A percentile compares a stretch with the other conserved stretches of the same genome.
Evolutionary conservation across 169 alveolate genomes (phyloP).

Genomic region (Eimeria zaria): DNA sequence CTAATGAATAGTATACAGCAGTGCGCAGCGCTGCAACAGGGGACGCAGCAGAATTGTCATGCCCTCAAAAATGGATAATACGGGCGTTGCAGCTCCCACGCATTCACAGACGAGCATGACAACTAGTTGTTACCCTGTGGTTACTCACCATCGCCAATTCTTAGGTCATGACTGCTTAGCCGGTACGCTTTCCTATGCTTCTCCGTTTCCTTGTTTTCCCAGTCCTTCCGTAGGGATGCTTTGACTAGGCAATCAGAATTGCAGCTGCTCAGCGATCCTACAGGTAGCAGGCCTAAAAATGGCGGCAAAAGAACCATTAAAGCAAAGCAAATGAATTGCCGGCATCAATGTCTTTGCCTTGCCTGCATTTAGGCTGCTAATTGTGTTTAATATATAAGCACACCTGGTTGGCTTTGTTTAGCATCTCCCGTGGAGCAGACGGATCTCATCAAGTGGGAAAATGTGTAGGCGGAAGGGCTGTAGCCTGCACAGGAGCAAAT

Average conservation of each 20-base stretch:
- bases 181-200: slow-evolving; percentile 26
- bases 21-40: slow-evolving; percentile 59
- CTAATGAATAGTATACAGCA: not conserved
- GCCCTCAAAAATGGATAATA: not conserved
- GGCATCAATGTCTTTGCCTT: not conserved
- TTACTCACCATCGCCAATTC: slow-evolving; percentile 53
- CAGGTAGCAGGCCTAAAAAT: slow-evolving; percentile 46
- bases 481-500: not conserved
- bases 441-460: slow-evolving; percentile 35
- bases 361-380: not conserved
- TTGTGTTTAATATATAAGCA: not conserved
- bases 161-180: not conserved
- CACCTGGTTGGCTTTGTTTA: slow-evolving; percentile 3
- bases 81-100: not conserved
- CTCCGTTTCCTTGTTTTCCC: slow-evolving; percentile 22
- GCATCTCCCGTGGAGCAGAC: slow-evolving; percentile 14
- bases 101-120: not conserved
- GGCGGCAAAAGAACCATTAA: not conserved
- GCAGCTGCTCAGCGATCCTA: slow-evolving; percentile 6
- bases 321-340: not conserved
- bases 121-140: not conserved
- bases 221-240: slow-evolving; percentile 38
- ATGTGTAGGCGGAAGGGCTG: not conserved
- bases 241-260: slow-evolving; percentile 13
- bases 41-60: not conserved